These are phyloP conservation scores for Verticillium nonalfalfae DNA, from an alignment of 2,329 filamentous ascomycete species.

Conservation along the genomic window DNA sequence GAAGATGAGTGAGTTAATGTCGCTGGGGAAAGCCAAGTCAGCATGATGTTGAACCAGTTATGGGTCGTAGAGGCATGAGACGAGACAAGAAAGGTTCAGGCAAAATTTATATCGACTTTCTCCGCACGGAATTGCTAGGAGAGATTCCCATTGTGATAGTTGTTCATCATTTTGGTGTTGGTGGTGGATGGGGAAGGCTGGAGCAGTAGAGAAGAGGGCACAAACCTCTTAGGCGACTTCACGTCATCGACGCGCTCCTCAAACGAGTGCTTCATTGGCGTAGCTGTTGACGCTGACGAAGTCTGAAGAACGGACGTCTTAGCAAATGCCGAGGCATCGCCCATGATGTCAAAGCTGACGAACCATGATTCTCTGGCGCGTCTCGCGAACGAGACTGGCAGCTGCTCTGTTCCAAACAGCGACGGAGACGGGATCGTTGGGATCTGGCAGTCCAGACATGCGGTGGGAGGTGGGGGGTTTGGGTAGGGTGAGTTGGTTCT, in stretches of 20 bases:
- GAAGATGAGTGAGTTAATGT: conserved; percentile 92
- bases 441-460: conserved; percentile 17
- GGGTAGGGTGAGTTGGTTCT: not conserved
- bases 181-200: conserved; percentile 7
- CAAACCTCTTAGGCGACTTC: conserved; percentile 86
- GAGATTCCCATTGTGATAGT: conserved; percentile 99
- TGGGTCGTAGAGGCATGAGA: not conserved
- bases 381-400: conserved; percentile 12
- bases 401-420: conserved; percentile 12
- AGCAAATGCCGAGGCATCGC: conserved; percentile 3
- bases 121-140: conserved; percentile 94
- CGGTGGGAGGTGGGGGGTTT: not conserved
- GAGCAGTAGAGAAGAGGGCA: conserved; percentile 15
- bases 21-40: conserved; percentile 45
- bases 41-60: not conserved
- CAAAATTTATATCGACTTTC: conserved; percentile 69
- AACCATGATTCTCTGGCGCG: conserved; percentile 14
- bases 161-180: conserved; percentile 63
- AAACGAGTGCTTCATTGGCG: conserved; percentile 67
- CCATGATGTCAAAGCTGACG: conserved; percentile 6
- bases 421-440: conserved; percentile 11
- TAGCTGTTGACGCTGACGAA: conserved; percentile 68
- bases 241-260: conserved; percentile 76
- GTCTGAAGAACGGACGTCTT: conserved; percentile 35
- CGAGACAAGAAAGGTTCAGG: conserved; percentile 31